Conservation (phyloP, 2,329 filamentous ascomycete species). For the Cladosporium sp. region DNA sequence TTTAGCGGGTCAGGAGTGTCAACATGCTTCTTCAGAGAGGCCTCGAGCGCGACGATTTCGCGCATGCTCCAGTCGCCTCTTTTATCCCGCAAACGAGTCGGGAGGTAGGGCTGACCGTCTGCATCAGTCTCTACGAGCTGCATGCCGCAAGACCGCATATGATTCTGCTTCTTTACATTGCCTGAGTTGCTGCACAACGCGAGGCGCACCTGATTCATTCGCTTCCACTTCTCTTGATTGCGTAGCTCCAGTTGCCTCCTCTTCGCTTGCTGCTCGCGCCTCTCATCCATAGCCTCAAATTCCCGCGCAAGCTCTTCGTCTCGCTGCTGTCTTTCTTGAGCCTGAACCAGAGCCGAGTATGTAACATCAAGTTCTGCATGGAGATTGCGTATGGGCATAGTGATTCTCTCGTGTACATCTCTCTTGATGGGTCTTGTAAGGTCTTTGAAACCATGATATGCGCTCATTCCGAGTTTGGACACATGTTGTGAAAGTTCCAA, state of each 20-base stretch:
- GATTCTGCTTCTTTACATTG: slow-evolving; percentile 16
- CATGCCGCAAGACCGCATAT: slow-evolving; percentile 18
- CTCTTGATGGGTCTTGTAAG: slow-evolving; percentile 12
- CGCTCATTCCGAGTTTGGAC: not conserved
- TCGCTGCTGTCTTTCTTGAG: not conserved
- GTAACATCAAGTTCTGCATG: not conserved
- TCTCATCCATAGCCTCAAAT: not conserved
- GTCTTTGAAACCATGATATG: not conserved
- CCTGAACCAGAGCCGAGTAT: not conserved
- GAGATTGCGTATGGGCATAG: not conserved
- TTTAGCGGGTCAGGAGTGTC: slow-evolving; percentile 10
- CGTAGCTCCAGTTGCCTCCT: not conserved
- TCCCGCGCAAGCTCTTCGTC: not conserved
- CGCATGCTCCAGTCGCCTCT: slow-evolving; percentile 30
- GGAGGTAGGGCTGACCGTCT: slow-evolving; percentile 35
- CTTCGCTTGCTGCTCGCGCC: not conserved
- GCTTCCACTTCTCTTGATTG: slow-evolving; percentile 20
- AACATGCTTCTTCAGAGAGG: slow-evolving; percentile 22
- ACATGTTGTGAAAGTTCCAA: not conserved
- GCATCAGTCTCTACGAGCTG: slow-evolving; percentile 30
- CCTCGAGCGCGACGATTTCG: slow-evolving; percentile 29
- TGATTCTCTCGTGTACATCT: not conserved
- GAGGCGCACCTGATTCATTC: slow-evolving; percentile 22
- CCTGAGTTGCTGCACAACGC: slow-evolving; percentile 16
- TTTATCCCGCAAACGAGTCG: slow-evolving; percentile 26